Percentiles rank a stretch among this genome's conserved stretches.
phyloP scores from a whole-genome alignment of 176 grass and related monocot species.

The Rhynchospora tenuis region DNA sequence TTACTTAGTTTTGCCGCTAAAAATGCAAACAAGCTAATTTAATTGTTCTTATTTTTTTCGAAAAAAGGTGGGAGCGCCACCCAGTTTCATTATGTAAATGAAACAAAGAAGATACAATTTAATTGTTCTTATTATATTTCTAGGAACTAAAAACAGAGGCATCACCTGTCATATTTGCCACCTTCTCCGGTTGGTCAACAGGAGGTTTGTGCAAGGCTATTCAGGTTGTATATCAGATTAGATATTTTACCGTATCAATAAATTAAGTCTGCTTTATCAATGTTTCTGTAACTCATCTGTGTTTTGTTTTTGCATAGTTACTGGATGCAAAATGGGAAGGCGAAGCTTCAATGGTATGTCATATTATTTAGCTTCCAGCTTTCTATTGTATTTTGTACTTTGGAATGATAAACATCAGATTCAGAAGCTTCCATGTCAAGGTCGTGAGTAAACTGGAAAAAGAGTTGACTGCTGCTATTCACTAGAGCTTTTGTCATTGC shows the following conservation, averaged over 20 bases:
- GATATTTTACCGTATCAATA: conserved; percentile 2
- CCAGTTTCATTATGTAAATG: too few relatives aligned
- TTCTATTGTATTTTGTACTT: conserved; percentile 10
- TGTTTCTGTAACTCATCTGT: background rate
- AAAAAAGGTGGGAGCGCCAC: too few relatives aligned
- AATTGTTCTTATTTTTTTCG: conserved; percentile 8
- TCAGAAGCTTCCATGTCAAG: conserved; percentile 19
- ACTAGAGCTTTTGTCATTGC: background rate
- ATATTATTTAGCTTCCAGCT: conserved; percentile 23
- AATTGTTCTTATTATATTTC: conserved; percentile 30
- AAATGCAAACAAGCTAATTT: background rate
- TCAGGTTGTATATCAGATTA: conserved; percentile 52
- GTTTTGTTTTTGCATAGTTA: conserved; percentile 36
- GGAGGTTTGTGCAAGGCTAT: conserved; percentile 87
- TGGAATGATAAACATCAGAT: background rate
- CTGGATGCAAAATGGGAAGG: conserved; percentile 72
- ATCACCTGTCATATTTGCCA: conserved; percentile 56
- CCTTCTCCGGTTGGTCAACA: conserved; percentile 84
- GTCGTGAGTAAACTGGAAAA: background rate
- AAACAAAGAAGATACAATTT: too few relatives aligned
- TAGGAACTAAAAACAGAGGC: conserved; percentile 68
- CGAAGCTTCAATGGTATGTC: conserved; percentile 53
- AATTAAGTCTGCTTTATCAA: conserved; percentile 21
- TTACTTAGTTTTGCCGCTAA: background rate
- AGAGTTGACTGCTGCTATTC: background rate